Evolutionary conservation across 805 yeast genomes (phyloP).

Genomic region (Wickerhamiella spandovensis): DNA sequence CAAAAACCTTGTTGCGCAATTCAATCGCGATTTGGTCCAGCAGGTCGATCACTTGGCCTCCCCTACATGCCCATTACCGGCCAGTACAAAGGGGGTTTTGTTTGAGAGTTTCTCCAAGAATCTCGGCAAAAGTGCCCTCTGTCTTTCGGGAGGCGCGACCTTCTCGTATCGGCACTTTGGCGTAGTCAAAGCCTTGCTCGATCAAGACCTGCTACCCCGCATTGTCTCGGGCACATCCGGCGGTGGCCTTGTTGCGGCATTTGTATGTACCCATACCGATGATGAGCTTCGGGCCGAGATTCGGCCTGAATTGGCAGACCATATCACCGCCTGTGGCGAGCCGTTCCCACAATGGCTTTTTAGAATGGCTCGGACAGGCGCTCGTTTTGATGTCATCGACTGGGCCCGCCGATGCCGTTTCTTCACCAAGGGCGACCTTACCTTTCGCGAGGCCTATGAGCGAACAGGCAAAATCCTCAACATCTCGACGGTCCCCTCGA

Average conservation of each 20-base stretch:
- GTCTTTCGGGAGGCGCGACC: constrained; percentile 69
- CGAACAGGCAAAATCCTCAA: constrained; percentile 59
- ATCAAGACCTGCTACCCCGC: constrained; percentile 50
- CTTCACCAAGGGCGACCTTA: constrained; percentile 60
- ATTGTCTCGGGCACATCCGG: constrained; percentile 71
- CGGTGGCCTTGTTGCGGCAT: constrained; percentile 65
- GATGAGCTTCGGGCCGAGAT: constrained; percentile 46
- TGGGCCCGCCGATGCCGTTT: constrained; percentile 61
- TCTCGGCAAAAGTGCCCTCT: constrained; percentile 59
- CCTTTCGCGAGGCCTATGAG: constrained; percentile 56
- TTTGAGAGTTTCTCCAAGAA: constrained; percentile 48
- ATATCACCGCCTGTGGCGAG: constrained; percentile 59
- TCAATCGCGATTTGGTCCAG: constrained; percentile 38
- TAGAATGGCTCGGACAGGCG: constrained; percentile 63
- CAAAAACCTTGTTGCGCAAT: constrained; percentile 42
- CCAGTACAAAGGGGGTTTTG: constrained; percentile 34
- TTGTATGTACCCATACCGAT: constrained; percentile 55
- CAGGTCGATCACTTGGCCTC: constrained; percentile 35
- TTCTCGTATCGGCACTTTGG: constrained; percentile 72
- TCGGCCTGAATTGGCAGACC: constrained; percentile 46
- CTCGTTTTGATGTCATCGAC: constrained; percentile 57
- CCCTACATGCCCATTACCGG: constrained; percentile 22
- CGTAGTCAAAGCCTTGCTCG: constrained; percentile 54
- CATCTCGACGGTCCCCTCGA: constrained; percentile 69
- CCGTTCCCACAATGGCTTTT: constrained; percentile 45